Evolutionary conservation across 345 rosid genomes (phyloP).

Genomic region (Ricinus communis): DNA sequence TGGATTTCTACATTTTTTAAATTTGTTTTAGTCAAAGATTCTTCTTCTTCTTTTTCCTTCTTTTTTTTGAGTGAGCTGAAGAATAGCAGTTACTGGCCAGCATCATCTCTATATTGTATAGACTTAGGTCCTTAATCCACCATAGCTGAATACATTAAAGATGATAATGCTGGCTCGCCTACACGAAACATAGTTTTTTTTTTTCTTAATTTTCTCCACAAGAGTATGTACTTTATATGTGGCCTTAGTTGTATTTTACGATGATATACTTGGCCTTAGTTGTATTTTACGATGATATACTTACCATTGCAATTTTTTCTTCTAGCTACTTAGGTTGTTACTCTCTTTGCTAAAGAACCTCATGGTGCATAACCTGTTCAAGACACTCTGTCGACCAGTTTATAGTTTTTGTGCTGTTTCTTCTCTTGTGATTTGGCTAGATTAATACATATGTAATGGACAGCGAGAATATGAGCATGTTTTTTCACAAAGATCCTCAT

Average conservation of each 20-base stretch:
- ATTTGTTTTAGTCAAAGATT: constrained; percentile 24
- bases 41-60: background rate
- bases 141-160: constrained; percentile 25
- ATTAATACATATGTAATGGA: too few species aligned
- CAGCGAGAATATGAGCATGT: too few species aligned
- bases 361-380: background rate
- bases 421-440: too few species aligned
- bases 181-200: constrained; percentile 26
- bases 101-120: constrained; percentile 30
- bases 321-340: background rate
- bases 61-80: constrained; percentile 6
- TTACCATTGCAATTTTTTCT: background rate
- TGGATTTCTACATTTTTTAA: constrained; percentile 24
- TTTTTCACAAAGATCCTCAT: background rate
- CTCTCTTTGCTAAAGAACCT: background rate
- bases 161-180: constrained; percentile 26
- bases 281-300: constrained; percentile 14
- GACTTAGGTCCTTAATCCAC: constrained; percentile 32
- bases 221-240: constrained; percentile 4
- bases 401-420: too few species aligned
- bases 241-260: constrained; percentile 8
- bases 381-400: too few species aligned
- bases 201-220: background rate
- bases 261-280: constrained; percentile 7
- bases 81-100: constrained; percentile 21